Percentiles rank a stretch among this genome's conserved stretches.
Conservation (phyloP, 306 rosid species). For the Pterocarpus santalinus region DNA sequence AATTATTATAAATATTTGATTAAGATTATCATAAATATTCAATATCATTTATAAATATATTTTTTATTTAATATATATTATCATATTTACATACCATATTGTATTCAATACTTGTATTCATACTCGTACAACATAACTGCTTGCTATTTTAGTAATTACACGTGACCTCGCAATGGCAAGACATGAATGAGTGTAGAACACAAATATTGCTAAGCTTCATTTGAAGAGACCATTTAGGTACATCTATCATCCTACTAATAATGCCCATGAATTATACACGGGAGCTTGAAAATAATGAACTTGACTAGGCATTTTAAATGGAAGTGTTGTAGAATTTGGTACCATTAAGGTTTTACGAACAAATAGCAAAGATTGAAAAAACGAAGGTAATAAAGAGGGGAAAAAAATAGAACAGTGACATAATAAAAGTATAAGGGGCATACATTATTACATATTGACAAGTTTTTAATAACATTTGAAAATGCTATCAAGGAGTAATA, state of each 20-base stretch:
- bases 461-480: neutral
- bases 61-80: too few relatives aligned
- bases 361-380: too few relatives aligned
- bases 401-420: neutral
- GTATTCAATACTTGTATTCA: too few relatives aligned
- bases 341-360: neutral
- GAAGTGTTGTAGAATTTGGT: neutral
- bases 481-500: slow-evolving; percentile 41
- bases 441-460: too few relatives aligned
- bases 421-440: too few relatives aligned
- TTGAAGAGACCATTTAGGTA: too few relatives aligned
- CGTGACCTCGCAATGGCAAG: neutral
- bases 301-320: neutral
- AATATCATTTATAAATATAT: too few relatives aligned
- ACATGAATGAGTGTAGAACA: neutral
- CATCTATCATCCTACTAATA: too few relatives aligned
- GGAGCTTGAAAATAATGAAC: neutral
- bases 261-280: neutral
- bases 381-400: neutral
- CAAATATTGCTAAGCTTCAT: neutral
- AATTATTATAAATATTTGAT: too few relatives aligned
- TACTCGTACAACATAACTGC: too few relatives aligned
- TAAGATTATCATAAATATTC: too few relatives aligned
- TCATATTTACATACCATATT: too few relatives aligned
- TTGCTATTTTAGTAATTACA: neutral